Percentiles rank a stretch among this genome's conserved stretches.
Conservation (phyloP, 2,329 filamentous ascomycete genomes). For the Alternaria brassicicola region DNA sequence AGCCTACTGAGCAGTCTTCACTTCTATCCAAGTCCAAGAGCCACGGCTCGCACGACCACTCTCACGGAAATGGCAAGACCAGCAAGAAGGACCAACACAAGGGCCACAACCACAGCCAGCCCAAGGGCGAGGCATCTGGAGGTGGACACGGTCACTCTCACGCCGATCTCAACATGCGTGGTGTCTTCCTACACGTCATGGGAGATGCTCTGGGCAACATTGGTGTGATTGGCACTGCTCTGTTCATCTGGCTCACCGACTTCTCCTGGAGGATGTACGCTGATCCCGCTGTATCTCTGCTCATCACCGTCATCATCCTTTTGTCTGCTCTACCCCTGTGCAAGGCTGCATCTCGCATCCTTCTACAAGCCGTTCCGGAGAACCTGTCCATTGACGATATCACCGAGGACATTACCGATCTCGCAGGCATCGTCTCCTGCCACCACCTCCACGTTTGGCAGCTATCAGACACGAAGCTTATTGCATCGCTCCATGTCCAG, state of each 20-base stretch:
- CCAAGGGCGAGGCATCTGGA: conserved; percentile 64
- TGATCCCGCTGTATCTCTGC: conserved; percentile 87
- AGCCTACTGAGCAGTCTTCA: conserved; percentile 48
- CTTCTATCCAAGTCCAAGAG: conserved; percentile 45
- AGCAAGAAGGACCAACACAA: conserved; percentile 58
- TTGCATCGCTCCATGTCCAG: conserved; percentile 92
- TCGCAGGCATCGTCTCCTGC: conserved; percentile 86
- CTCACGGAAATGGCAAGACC: conserved; percentile 13
- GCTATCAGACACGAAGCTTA: conserved; percentile 89
- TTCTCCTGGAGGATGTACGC: conserved; percentile 84
- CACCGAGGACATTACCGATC: conserved; percentile 83
- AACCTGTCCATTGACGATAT: conserved; percentile 89
- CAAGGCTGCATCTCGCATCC: conserved; percentile 79
- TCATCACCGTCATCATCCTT: conserved; percentile 83
- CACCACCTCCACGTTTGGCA: conserved; percentile 99
- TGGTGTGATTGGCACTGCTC: conserved; percentile 80
- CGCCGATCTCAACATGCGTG: conserved; percentile 92
- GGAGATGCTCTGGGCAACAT: conserved; percentile 87
- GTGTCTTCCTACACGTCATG: conserved; percentile 72
- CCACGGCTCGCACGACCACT: conserved; percentile 21
- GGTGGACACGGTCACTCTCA: conserved; percentile 77
- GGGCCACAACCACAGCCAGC: conserved; percentile 81
- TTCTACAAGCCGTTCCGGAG: conserved; percentile 91
- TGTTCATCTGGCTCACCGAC: conserved; percentile 89
- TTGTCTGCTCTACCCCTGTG: conserved; percentile 79